Conservation (phyloP, 2,329 filamentous ascomycete genomes). For the Stemphylium beticola region DNA sequence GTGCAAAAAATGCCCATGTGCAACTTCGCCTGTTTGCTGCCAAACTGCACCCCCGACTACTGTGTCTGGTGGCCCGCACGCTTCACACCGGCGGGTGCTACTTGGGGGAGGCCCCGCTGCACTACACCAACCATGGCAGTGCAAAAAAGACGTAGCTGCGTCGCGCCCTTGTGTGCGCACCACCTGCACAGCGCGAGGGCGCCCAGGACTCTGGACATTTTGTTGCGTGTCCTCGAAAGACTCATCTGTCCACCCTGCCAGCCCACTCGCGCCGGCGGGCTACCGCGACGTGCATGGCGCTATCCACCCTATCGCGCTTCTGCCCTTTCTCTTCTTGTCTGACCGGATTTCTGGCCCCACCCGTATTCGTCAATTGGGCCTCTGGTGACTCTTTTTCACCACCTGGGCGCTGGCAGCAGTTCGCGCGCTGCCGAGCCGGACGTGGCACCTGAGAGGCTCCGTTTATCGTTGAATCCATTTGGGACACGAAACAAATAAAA, state of each 20-base stretch:
- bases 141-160: constrained; percentile 2
- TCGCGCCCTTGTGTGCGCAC: constrained; percentile 17
- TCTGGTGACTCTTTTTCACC: constrained; percentile 9
- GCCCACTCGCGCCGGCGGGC: constrained; percentile 24
- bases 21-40: constrained; percentile 6
- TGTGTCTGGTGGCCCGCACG: constrained; percentile 3
- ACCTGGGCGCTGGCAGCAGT: constrained; percentile 26
- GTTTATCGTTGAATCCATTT: neutral
- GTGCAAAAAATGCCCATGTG: constrained; percentile 8
- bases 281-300: constrained; percentile 25
- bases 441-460: constrained; percentile 11
- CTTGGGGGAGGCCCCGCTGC: neutral
- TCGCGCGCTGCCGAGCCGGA: constrained; percentile 35
- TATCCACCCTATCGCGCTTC: constrained; percentile 28
- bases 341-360: constrained; percentile 34
- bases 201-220: constrained; percentile 2
- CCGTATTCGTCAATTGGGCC: constrained; percentile 30
- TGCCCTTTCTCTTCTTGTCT: constrained; percentile 36
- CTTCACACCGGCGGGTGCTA: constrained; percentile 16
- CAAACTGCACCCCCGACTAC: neutral
- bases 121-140: constrained; percentile 4
- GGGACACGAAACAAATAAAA: constrained; percentile 1
- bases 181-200: constrained; percentile 11
- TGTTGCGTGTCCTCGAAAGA: constrained; percentile 20
- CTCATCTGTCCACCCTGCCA: constrained; percentile 24